Evolutionary conservation across 495 filamentous ascomycete genomes (phyloP).

Genomic region (Chlorociboria aeruginascens): DNA sequence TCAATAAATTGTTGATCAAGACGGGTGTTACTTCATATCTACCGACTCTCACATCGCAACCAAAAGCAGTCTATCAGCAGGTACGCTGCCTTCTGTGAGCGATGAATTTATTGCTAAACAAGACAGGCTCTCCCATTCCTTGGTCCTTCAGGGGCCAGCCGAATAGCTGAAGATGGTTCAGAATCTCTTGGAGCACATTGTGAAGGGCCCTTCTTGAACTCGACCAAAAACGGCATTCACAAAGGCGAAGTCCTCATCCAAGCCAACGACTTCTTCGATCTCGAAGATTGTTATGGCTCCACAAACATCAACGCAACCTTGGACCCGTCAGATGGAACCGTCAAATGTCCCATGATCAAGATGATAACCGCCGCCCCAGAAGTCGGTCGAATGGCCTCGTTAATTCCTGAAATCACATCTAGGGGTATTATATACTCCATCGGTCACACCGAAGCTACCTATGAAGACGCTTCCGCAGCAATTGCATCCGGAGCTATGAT

Average conservation of each 20-base stretch:
- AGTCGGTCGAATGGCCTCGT: conserved; percentile 44
- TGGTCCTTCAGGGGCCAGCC: conserved; percentile 46
- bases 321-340: conserved; percentile 10
- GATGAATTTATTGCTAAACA: not conserved
- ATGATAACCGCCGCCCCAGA: conserved; percentile 79
- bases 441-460: conserved; percentile 74
- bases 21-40: conserved; percentile 80
- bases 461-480: conserved; percentile 56
- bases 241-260: conserved; percentile 49
- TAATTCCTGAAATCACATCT: conserved; percentile 47
- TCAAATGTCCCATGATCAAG: conserved; percentile 32
- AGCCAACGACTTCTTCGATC: conserved; percentile 39
- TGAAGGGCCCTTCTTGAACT: conserved; percentile 73
- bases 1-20: conserved; percentile 55
- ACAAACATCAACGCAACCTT: conserved; percentile 37
- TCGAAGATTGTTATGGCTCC: conserved; percentile 57
- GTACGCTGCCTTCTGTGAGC: conserved; percentile 13
- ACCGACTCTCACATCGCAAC: conserved; percentile 64
- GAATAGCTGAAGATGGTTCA: conserved; percentile 48
- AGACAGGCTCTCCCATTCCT: conserved; percentile 58
- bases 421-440: conserved; percentile 59
- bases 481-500: conserved; percentile 62
- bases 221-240: conserved; percentile 61
- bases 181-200: conserved; percentile 76
- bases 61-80: conserved; percentile 54